Evolutionary conservation across 2,329 filamentous ascomycete genomes (phyloP).

Genomic region (Paracorniculantispora psalliotae): DNA sequence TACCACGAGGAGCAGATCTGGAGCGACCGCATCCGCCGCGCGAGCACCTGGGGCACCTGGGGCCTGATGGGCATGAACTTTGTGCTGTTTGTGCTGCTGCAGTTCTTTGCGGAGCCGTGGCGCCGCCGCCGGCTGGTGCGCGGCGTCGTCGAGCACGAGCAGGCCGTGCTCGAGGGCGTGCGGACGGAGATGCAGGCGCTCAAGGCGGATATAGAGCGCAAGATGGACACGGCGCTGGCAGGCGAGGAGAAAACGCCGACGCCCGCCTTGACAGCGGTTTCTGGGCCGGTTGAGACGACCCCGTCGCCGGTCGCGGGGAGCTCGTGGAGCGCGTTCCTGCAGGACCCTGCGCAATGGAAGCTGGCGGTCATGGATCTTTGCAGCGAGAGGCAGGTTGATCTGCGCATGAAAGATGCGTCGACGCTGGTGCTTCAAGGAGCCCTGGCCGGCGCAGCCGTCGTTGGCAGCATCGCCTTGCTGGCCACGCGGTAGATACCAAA

Average conservation of each 20-base stretch:
- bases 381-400: conserved; percentile 58
- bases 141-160: conserved; percentile 76
- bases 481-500: conserved; percentile 29
- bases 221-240: conserved; percentile 15
- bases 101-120: conserved; percentile 93
- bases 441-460: conserved; percentile 58
- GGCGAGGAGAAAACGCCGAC: conserved; percentile 19
- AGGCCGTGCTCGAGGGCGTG: conserved; percentile 49
- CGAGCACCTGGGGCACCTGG: conserved; percentile 98
- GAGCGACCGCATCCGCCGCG: conserved; percentile 93
- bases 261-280: conserved; percentile 12
- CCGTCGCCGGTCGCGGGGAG: conserved; percentile 4
- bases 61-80: conserved; percentile 97
- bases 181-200: conserved; percentile 35
- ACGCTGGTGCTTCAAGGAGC: conserved; percentile 64
- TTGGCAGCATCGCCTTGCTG: conserved; percentile 48
- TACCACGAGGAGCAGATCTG: conserved; percentile 99
- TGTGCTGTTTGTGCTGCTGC: conserved; percentile 76
- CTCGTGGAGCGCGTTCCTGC: conserved; percentile 40
- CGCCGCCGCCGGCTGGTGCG: conserved; percentile 72
- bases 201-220: conserved; percentile 24
- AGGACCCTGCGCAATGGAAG: conserved; percentile 42
- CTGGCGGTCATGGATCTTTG: conserved; percentile 52
- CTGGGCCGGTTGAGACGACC: conserved; percentile 7
- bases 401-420: conserved; percentile 67